Evolutionary conservation across 23 red algal genomes (phyloP).

Genomic region (Rhodosorus marinus): DNA sequence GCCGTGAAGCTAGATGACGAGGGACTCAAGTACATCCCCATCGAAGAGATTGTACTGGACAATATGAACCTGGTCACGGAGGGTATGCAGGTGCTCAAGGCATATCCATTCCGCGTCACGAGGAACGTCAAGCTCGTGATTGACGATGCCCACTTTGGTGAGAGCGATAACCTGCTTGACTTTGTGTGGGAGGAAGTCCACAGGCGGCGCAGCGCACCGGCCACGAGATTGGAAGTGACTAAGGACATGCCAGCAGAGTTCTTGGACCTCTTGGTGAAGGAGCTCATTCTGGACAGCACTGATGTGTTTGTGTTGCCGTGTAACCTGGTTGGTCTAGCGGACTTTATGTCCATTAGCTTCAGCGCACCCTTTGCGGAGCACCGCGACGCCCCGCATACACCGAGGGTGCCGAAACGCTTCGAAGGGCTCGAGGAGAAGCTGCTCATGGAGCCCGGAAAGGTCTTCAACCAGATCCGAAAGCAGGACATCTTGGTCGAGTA

Average conservation of each 20-base stretch:
- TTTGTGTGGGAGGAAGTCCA: slow-evolving; percentile 71
- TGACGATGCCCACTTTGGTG: slow-evolving; percentile 47
- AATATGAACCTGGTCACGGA: slow-evolving; percentile 24
- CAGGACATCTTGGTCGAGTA: slow-evolving; percentile 64
- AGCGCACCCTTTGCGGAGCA: slow-evolving; percentile 31
- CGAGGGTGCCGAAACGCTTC: slow-evolving; percentile 33
- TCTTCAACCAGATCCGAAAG: slow-evolving; percentile 59
- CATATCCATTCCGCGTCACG: slow-evolving; percentile 78
- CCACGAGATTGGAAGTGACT: slow-evolving; percentile 72
- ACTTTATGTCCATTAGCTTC: slow-evolving; percentile 46
- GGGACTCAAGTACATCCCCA: slow-evolving; percentile 29
- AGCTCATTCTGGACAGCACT: slow-evolving; percentile 51
- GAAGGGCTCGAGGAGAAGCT: slow-evolving; percentile 31
- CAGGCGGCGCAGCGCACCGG: slow-evolving; percentile 38
- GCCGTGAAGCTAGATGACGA: slow-evolving; percentile 34
- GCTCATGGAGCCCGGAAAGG: slow-evolving; percentile 24
- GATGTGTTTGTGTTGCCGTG: slow-evolving; percentile 47
- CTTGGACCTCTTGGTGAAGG: slow-evolving; percentile 21
- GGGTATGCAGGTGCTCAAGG: slow-evolving; percentile 38
- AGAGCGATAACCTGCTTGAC: slow-evolving; percentile 49
- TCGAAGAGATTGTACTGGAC: slow-evolving; percentile 39
- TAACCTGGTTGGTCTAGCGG: slow-evolving; percentile 47
- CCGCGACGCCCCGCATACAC: slow-evolving; percentile 26
- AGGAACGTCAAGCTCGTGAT: slow-evolving; percentile 78
- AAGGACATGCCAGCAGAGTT: slow-evolving; percentile 25